A percentile compares a stretch with the other conserved stretches of the same genome.
Evolutionary conservation across 371 early-diverging fungal species (phyloP).

Genomic region (Neoconidiobolus thromboides): DNA sequence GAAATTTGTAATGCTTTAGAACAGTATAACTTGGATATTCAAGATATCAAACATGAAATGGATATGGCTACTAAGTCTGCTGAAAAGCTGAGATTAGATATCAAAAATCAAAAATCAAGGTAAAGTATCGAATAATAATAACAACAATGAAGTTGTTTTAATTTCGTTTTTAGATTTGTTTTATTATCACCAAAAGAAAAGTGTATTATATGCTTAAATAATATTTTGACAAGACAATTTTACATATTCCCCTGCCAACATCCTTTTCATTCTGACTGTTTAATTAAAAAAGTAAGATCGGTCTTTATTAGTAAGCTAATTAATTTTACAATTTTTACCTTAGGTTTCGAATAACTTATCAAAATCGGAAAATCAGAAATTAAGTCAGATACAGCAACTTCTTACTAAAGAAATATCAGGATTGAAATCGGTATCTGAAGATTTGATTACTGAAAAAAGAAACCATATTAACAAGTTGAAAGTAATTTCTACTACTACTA

Average conservation of each 20-base stretch:
- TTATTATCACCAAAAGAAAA: conserved; percentile 53
- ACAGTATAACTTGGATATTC: conserved; percentile 62
- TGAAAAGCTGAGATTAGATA: conserved; percentile 63
- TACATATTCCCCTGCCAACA: conserved; percentile 92
- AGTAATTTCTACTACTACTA: neutral
- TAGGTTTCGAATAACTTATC: conserved; percentile 17
- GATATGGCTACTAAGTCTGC: conserved; percentile 74
- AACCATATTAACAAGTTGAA: neutral
- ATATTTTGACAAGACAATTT: conserved; percentile 66
- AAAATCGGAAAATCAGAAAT: conserved; percentile 16
- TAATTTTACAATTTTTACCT: conserved; percentile 9
- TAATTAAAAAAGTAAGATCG: conserved; percentile 36
- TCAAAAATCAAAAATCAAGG: conserved; percentile 47
- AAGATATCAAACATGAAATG: conserved; percentile 65
- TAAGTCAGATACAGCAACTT: conserved; percentile 27
- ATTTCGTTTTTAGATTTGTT: conserved; percentile 33
- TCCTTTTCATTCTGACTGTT: conserved; percentile 77
- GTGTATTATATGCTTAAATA: conserved; percentile 56
- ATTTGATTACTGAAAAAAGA: neutral
- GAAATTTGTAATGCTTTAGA: conserved; percentile 71
- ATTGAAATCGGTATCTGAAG: conserved; percentile 7
- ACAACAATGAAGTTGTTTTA: neutral
- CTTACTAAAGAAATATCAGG: conserved; percentile 15
- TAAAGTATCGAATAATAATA: conserved; percentile 7
- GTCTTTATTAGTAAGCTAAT: conserved; percentile 8